phyloP scores from a whole-genome alignment of 345 rosid genomes.

The Melaleuca alternifolia region DNA sequence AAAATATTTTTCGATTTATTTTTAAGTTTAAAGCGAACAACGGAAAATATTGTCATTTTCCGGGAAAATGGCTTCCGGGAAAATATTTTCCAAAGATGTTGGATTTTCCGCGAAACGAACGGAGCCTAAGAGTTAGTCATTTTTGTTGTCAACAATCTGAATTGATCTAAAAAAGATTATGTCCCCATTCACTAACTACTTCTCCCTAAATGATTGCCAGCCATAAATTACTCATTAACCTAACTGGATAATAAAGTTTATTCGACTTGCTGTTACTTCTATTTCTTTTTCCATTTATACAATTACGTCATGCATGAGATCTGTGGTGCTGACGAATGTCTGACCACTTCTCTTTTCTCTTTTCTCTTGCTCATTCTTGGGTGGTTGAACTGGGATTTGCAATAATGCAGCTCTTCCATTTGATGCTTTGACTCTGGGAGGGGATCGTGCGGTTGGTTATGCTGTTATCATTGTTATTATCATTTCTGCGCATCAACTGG shows the following conservation, averaged over 20 bases:
- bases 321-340: neutral
- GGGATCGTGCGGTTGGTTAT: neutral
- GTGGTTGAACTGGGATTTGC: neutral
- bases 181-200: no score
- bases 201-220: neutral
- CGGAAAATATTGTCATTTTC: no score
- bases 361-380: neutral
- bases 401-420: neutral
- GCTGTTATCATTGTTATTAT: neutral
- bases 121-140: neutral
- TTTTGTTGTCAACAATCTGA: neutral
- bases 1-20: no score
- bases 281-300: neutral
- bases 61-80: no score
- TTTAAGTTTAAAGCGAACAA: no score
- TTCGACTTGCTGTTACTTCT: neutral
- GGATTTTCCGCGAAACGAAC: no score
- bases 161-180: no score
- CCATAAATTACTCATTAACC: neutral
- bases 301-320: neutral
- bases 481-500: neutral
- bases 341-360: neutral
- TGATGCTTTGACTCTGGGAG: neutral
- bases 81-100: no score
- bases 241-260: neutral